Conservation (phyloP, 2,329 filamentous ascomycete species). For the Colletotrichum ledebouriae region DNA sequence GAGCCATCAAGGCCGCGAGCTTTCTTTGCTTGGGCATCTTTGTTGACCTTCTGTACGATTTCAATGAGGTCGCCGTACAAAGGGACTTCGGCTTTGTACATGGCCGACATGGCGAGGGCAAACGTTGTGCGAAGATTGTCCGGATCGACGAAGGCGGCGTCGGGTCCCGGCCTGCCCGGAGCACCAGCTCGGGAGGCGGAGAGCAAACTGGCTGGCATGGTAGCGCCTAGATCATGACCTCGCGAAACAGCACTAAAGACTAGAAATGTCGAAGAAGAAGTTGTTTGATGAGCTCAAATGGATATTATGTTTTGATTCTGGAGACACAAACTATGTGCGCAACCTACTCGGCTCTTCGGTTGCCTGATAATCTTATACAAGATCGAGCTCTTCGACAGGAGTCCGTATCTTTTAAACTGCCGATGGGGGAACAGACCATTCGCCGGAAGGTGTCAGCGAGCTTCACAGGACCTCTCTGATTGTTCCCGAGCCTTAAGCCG, state of each 20-base stretch:
- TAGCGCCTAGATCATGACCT: not conserved
- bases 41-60: conserved; percentile 49
- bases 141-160: conserved; percentile 32
- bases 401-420: not conserved
- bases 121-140: conserved; percentile 47
- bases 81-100: conserved; percentile 54
- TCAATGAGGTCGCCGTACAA: conserved; percentile 51
- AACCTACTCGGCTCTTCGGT: not conserved
- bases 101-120: conserved; percentile 50
- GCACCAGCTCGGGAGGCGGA: conserved; percentile 5
- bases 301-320: not conserved
- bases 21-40: conserved; percentile 18
- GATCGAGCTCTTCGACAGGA: not conserved
- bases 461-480: conserved; percentile 12
- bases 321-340: not conserved
- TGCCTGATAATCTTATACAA: not conserved
- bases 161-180: not conserved
- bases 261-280: no score
- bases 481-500: conserved; percentile 11
- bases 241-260: no score
- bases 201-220: conserved; percentile 19
- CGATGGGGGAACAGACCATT: not conserved
- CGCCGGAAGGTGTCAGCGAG: not conserved
- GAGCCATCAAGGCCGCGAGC: not conserved
- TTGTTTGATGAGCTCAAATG: fast-evolving